phyloP scores from a whole-genome alignment of 2,329 filamentous ascomycete species.

The Dactylellina drechsleri region DNA sequence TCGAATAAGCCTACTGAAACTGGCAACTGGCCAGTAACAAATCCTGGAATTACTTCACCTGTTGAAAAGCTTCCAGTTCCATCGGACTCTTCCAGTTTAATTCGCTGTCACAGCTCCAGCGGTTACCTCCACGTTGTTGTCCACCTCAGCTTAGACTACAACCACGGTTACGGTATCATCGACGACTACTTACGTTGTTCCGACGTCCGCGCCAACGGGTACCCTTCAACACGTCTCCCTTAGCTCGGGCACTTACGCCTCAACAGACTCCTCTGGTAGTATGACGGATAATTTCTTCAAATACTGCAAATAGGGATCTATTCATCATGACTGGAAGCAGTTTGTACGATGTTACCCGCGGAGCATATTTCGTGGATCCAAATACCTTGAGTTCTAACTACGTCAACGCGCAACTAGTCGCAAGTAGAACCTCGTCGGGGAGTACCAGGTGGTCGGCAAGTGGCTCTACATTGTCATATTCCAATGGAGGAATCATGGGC shows the following conservation, averaged over 20 bases:
- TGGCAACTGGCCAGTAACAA: background rate
- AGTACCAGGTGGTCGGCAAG: slow-evolving; percentile 8
- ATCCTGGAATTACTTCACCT: background rate
- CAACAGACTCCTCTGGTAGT: slow-evolving; percentile 4
- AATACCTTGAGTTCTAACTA: background rate
- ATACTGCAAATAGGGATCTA: background rate
- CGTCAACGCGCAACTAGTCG: background rate
- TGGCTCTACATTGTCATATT: slow-evolving; percentile 3
- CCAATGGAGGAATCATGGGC: slow-evolving; percentile 3
- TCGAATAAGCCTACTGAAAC: background rate
- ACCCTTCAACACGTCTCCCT: background rate
- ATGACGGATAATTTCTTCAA: slow-evolving; percentile 10
- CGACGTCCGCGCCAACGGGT: slow-evolving; percentile 8
- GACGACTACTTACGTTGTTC: slow-evolving; percentile 6
- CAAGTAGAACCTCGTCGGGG: slow-evolving; percentile 6
- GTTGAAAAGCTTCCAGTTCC: background rate
- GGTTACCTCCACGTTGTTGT: slow-evolving; percentile 6
- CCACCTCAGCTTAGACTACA: background rate
- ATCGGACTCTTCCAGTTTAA: background rate
- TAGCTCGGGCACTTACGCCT: slow-evolving; percentile 10
- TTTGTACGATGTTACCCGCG: no score
- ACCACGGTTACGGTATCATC: background rate
- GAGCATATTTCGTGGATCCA: slow-evolving; percentile 6
- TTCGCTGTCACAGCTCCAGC: slow-evolving; percentile 1
- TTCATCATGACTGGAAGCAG: slow-evolving; percentile 2